Percentiles rank a stretch among this genome's conserved stretches.
Evolutionary conservation across 2,329 filamentous ascomycete genomes (phyloP).

Genomic region (Laburnicola sp.): DNA sequence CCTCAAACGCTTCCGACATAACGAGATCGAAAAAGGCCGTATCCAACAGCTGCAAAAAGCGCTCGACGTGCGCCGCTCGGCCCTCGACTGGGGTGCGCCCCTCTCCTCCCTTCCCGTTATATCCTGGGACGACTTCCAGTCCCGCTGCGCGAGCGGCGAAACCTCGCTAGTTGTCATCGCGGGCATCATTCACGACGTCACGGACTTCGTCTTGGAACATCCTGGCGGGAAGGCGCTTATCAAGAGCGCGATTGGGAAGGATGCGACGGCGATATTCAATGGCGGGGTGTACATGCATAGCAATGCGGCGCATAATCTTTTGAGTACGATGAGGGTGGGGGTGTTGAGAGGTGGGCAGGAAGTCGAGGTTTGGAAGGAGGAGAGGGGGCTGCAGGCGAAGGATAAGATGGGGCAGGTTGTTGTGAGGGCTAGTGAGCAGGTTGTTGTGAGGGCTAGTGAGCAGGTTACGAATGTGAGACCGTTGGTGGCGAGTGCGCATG

Average conservation of each 20-base stretch:
- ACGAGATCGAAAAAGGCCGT: slow-evolving; percentile 48
- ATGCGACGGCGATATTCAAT: slow-evolving; percentile 47
- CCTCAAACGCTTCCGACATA: slow-evolving; percentile 46
- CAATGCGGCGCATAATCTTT: slow-evolving; percentile 47
- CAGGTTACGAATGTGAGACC: slow-evolving; percentile 79
- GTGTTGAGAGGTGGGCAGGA: slow-evolving; percentile 45
- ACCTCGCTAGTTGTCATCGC: slow-evolving; percentile 40
- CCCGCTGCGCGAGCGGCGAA: slow-evolving; percentile 34
- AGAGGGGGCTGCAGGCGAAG: slow-evolving; percentile 59
- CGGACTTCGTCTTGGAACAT: slow-evolving; percentile 43
- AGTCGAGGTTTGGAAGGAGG: slow-evolving; percentile 47
- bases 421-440: slow-evolving; percentile 73
- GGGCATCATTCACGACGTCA: slow-evolving; percentile 46
- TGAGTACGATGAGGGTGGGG: slow-evolving; percentile 46
- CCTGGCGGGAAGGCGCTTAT: slow-evolving; percentile 46
- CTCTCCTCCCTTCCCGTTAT: slow-evolving; percentile 44
- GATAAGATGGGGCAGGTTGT: slow-evolving; percentile 77
- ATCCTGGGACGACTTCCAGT: slow-evolving; percentile 44
- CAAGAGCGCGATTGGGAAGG: slow-evolving; percentile 41
- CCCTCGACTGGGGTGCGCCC: slow-evolving; percentile 45
- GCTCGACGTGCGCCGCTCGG: slow-evolving; percentile 39
- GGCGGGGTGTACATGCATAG: slow-evolving; percentile 47
- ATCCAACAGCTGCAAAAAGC: slow-evolving; percentile 48
- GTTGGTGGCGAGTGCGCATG: slow-evolving; percentile 76
- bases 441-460: slow-evolving; percentile 76